Conservation (phyloP, 1,139 yeast genomes). For the Blastobotrys apis region DNA sequence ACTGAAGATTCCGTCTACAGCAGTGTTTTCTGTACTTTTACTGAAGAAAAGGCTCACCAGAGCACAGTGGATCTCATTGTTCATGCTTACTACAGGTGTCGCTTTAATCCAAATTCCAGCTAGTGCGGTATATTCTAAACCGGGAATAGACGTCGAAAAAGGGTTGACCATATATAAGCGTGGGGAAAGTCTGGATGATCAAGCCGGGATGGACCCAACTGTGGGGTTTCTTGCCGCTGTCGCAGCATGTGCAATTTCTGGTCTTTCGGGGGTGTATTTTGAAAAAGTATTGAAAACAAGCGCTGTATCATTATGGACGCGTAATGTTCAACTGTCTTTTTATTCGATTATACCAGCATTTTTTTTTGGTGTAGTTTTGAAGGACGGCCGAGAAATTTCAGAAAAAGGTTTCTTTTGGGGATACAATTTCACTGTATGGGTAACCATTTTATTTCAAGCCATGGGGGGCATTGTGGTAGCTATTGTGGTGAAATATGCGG, state of each 20-base stretch:
- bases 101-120: constrained; percentile 38
- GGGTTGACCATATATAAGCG: neutral
- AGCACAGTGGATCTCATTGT: constrained; percentile 33
- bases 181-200: neutral
- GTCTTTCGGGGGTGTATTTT: constrained; percentile 38
- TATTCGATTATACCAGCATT: constrained; percentile 37
- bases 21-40: constrained; percentile 35
- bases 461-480: constrained; percentile 39
- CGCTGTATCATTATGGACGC: constrained; percentile 32
- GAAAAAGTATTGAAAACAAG: constrained; percentile 31
- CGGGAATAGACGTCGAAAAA: neutral
- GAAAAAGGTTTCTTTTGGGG: constrained; percentile 36
- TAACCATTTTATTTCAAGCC: constrained; percentile 35
- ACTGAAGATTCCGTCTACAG: constrained; percentile 38
- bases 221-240: constrained; percentile 34
- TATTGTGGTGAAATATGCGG: constrained; percentile 38
- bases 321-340: constrained; percentile 36
- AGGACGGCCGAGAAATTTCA: constrained; percentile 31
- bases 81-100: constrained; percentile 34
- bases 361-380: constrained; percentile 31
- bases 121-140: constrained; percentile 13
- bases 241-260: constrained; percentile 34
- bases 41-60: constrained; percentile 29
- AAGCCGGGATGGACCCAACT: constrained; percentile 17
- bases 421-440: constrained; percentile 33